Percentiles rank a stretch among this genome's conserved stretches.
These are phyloP conservation scores for Aspergillus unguis DNA, from an alignment of 2,329 filamentous ascomycete species.

Conservation along the genomic window DNA sequence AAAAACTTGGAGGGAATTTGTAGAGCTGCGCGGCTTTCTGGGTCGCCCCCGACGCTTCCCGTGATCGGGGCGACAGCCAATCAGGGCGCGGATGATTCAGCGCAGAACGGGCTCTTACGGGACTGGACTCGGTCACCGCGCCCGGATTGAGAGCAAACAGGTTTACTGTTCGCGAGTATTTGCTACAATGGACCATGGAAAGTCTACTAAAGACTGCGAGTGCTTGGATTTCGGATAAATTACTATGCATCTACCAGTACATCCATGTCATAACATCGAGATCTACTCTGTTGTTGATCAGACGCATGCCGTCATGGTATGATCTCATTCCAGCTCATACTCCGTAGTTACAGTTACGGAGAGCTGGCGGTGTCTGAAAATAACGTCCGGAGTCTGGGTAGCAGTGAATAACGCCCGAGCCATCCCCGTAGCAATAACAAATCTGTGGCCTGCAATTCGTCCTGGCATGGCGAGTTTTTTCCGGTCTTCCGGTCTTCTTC, in stretches of 20 bases:
- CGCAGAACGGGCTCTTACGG: constrained; percentile 35
- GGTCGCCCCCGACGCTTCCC: constrained; percentile 32
- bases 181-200: too few species aligned
- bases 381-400: neutral
- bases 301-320: constrained; percentile 6
- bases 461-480: constrained; percentile 11
- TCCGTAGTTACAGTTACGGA: neutral
- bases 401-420: neutral
- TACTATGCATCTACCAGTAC: neutral
- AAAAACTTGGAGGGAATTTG: constrained; percentile 36
- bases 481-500: constrained; percentile 12
- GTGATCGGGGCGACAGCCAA: constrained; percentile 33
- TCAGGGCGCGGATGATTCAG: constrained; percentile 36
- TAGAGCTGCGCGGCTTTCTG: constrained; percentile 19
- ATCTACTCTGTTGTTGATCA: neutral
- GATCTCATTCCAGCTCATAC: constrained; percentile 7
- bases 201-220: neutral
- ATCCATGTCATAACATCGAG: neutral
- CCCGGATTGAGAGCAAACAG: neutral
- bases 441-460: constrained; percentile 17
- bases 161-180: too few species aligned
- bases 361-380: neutral
- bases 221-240: neutral
- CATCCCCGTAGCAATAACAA: constrained; percentile 8
- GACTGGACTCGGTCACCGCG: constrained; percentile 14